phyloP scores from a whole-genome alignment of 805 yeast species.

The Yarrowia keelungensis region DNA sequence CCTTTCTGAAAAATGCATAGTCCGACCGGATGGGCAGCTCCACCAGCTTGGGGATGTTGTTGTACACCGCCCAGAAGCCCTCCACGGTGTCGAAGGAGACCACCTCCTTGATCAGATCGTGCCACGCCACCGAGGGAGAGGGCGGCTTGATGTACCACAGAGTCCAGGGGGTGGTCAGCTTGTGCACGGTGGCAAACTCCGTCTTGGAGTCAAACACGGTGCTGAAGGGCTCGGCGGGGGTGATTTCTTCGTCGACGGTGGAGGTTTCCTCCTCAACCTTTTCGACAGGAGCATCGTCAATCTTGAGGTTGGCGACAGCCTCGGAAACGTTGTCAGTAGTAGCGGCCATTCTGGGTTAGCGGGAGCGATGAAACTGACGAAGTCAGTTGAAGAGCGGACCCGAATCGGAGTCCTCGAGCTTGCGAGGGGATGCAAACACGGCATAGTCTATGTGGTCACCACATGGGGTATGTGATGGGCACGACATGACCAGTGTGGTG shows the following conservation, averaged over 20 bases:
- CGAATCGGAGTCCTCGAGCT: not conserved
- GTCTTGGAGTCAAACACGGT: constrained; percentile 49
- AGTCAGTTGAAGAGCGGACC: not conserved
- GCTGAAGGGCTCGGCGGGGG: constrained; percentile 36
- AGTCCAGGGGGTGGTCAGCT: constrained; percentile 90
- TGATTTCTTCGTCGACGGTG: not conserved
- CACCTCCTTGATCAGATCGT: constrained; percentile 89
- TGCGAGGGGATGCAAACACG: too few species aligned
- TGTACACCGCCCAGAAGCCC: constrained; percentile 98
- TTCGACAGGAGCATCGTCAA: constrained; percentile 46
- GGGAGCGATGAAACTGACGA: not conserved
- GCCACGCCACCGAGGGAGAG: constrained; percentile 73
- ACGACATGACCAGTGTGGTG: too few species aligned
- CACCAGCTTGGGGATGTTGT: constrained; percentile 88
- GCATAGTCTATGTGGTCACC: too few species aligned
- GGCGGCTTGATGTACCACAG: constrained; percentile 98
- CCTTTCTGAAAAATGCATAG: constrained; percentile 93
- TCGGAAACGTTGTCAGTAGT: constrained; percentile 37
- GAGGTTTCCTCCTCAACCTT: not conserved
- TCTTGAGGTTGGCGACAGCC: constrained; percentile 44
- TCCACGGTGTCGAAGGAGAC: constrained; percentile 93
- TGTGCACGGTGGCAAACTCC: constrained; percentile 78
- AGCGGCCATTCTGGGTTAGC: constrained; percentile 37
- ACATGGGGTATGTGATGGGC: too few species aligned
- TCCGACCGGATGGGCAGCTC: constrained; percentile 92